Conservation (phyloP, 2,329 filamentous ascomycete genomes). For the Myotisia sp. region DNA sequence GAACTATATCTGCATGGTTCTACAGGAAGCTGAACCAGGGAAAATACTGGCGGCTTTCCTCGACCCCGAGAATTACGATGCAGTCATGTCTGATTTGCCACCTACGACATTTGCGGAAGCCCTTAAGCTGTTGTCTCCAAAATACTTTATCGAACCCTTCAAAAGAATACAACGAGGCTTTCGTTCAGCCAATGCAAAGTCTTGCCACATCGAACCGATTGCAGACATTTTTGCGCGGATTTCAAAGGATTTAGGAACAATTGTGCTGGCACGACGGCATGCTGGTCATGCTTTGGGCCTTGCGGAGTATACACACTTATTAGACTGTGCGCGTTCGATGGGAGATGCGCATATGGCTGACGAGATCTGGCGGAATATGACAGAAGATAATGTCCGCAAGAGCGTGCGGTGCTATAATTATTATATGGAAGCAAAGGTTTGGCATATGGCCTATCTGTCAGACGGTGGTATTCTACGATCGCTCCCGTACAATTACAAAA, state of each 20-base stretch:
- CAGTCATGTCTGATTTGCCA: slow-evolving; percentile 31
- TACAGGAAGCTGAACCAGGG: slow-evolving; percentile 28
- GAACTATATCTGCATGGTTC: slow-evolving; percentile 6
- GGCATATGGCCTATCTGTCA: slow-evolving; percentile 31
- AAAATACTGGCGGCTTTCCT: slow-evolving; percentile 25
- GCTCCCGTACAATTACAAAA: slow-evolving; percentile 19
- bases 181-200: slow-evolving; percentile 34
- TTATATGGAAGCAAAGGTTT: slow-evolving; percentile 38
- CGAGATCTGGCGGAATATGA: slow-evolving; percentile 35
- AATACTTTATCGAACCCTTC: slow-evolving; percentile 34
- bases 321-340: slow-evolving; percentile 38
- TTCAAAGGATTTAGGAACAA: slow-evolving; percentile 21
- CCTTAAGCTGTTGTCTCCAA: slow-evolving; percentile 47
- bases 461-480: slow-evolving; percentile 28
- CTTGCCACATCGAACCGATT: slow-evolving; percentile 29
- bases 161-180: slow-evolving; percentile 35
- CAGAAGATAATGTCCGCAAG: slow-evolving; percentile 25
- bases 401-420: slow-evolving; percentile 42
- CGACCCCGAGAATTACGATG: slow-evolving; percentile 18
- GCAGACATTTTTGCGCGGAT: slow-evolving; percentile 29
- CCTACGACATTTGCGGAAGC: slow-evolving; percentile 48
- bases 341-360: slow-evolving; percentile 33
- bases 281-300: slow-evolving; percentile 27
- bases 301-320: slow-evolving; percentile 38
- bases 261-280: slow-evolving; percentile 26